Base-by-base conservation (phyloP, 495 filamentous ascomycete species). In the Penicillium longicatenatum region DNA sequence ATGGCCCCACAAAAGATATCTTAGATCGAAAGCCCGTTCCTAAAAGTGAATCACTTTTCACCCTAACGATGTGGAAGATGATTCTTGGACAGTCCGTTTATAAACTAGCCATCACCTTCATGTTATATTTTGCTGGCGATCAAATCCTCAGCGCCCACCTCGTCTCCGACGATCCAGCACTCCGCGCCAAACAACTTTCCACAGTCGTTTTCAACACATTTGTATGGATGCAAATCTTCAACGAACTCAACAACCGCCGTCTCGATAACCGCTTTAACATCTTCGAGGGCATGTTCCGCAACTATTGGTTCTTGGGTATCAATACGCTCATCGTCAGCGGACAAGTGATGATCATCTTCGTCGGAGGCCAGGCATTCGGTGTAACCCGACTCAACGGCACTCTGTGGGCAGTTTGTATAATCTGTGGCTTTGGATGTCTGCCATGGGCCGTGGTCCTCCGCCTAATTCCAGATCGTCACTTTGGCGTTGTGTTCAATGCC, bases 171-270 rank as follows among this genome's bases (percentile, higher is more conserved):
- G 59, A 74, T 33, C 65, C 66, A 1, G 54, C 10, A 4, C 50
- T 54, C 10, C 67, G 67, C 1, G 46, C 77, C 14, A 75, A 66
- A 1, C 75, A 89, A 60, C 76, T 93, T 47, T 72, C 82, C 43
- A 91, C 89, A 1, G 78, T 95, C 44, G 88, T 96, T 6, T 96
- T 96, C 82, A 96, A 96, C 75, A 90, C 90, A 4, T 96, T 96
- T 51, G 91, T 96, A 17, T 96, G 91, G 91, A 94, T 96, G 91
- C 91, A 96, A 59, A 93, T 96, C 60, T 96, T 95, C 78, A 96
- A 96, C 71, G 88, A 93, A 68, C 93, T 91, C 84, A 96, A 94
- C 79, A 93, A 92, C 72, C 89, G 91, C 46, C 89, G 91, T 21
- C 78, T 96, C 20, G 91, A 96, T 71, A 96, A 96, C 73, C 81